Conservation (phyloP, 163 green algal species). For the Trebouxiophyceae sp. region DNA sequence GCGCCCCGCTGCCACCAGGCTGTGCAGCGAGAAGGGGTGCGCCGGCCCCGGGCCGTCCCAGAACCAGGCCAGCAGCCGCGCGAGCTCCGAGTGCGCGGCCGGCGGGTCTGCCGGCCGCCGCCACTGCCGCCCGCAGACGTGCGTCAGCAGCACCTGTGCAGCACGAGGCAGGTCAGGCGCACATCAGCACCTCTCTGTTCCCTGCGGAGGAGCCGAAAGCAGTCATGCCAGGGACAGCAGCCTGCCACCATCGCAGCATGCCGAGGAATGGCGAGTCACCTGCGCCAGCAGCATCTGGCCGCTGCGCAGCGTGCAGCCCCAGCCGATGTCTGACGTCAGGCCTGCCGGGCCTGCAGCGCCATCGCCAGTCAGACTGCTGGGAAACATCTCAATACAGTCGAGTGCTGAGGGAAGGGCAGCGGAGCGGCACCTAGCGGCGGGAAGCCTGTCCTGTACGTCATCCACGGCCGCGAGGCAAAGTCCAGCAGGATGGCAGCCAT, state of each 20-base stretch:
- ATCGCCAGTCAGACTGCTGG: no score
- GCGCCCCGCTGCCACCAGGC: slow-evolving; percentile 44
- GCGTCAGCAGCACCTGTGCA: slow-evolving; percentile 40
- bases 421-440: slow-evolving; percentile 23
- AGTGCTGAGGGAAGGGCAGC: no score
- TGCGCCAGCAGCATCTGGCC: slow-evolving; percentile 92
- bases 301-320: slow-evolving; percentile 90
- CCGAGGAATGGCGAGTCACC: slow-evolving; percentile 24
- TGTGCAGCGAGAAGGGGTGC: slow-evolving; percentile 68
- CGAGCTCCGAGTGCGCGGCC: slow-evolving; percentile 7
- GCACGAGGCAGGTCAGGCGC: no score
- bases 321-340: slow-evolving; percentile 79
- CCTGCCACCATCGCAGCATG: no score
- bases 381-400: no score
- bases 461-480: slow-evolving; percentile 61
- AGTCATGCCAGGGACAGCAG: no score
- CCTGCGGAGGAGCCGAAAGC: no score
- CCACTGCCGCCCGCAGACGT: slow-evolving; percentile 28
- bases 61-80: slow-evolving; percentile 42
- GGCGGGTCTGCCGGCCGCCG: slow-evolving; percentile 17
- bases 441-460: slow-evolving; percentile 71
- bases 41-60: slow-evolving; percentile 25
- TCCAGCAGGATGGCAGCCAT: slow-evolving; percentile 33
- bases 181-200: background rate
- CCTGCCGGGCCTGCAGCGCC: slow-evolving; percentile 32